Evolutionary conservation across 345 rosid species (phyloP), one percentile per base, ranked within the genome.

Genomic region (Crucihimalaya himalaica): DNA sequence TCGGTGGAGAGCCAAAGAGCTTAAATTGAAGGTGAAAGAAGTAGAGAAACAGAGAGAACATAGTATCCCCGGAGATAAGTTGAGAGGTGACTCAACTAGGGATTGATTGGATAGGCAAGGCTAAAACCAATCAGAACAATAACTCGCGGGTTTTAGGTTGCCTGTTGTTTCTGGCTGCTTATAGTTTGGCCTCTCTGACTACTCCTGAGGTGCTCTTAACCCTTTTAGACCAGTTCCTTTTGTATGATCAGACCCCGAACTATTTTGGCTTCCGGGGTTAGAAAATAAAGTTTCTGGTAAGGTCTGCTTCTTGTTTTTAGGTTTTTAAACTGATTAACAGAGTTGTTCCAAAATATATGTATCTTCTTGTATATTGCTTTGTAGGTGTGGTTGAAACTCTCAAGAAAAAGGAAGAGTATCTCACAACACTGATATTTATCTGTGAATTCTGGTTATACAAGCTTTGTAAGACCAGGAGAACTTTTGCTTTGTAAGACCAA

Each of bases 151-250:
- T 45, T 64, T 73, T 73, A 32, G 50, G 71, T 55, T 73, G 65
- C 21, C 34, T 64, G 48, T 16, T 73, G 71, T 73, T 73, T 64
- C 16, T 73, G n/a, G 57, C 77, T 54, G 55, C 61, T 55, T 73
- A 54, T 8, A 65, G 47, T 65, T 64, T 46, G 57, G 21, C 29
- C 29, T 46, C 20, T 45, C 12, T 34, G 58, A 34, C 77, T 55
- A 73, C 48, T 43, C 65, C 5, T 55, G 48, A 43, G 10, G 57
- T 45, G 58, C 64, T 73, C 21, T 64, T 45, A 2, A 23, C 32
- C 12, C 50, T 73, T 45, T 46, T 14, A 45, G 29, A 46, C 12
- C 65, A 58, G 8, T 20, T 73, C 8, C 77, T 64, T 54, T 46
- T 47, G 71, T 48, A 74, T 48, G 53, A 74, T 7, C 72, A 20